Percentiles rank a stretch among this genome's conserved stretches.
These are phyloP conservation scores for Taiozyma sp. DNA, from an alignment of 1,139 yeast genomes.

Conservation along the genomic window DNA sequence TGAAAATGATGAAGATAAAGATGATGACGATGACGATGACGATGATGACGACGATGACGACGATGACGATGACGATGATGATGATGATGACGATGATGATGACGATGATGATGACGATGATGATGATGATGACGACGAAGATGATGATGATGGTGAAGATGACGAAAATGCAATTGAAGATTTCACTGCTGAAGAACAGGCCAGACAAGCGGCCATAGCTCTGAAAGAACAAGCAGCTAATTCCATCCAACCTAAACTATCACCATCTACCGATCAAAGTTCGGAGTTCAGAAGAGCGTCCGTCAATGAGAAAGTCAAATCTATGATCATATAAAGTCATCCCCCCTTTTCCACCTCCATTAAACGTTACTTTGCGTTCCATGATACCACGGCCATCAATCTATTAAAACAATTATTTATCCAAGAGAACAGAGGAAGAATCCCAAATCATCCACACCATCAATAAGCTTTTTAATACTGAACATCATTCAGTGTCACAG, in stretches of 20 bases:
- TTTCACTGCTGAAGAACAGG: not conserved
- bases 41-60: slow-evolving; percentile 29
- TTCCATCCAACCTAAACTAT: not conserved
- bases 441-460: not conserved
- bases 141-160: slow-evolving; percentile 19
- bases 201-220: not conserved
- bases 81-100: slow-evolving; percentile 26
- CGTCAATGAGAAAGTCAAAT: not conserved
- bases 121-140: slow-evolving; percentile 35
- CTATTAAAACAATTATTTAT: not conserved
- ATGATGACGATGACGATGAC: slow-evolving; percentile 26
- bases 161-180: slow-evolving; percentile 32
- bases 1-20: slow-evolving; percentile 25
- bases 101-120: slow-evolving; percentile 38
- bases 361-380: not conserved
- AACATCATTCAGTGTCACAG: not conserved
- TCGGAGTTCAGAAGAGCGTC: not conserved
- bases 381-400: not conserved
- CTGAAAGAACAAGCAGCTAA: not conserved
- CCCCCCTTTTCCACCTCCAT: not conserved
- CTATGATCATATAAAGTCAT: not conserved
- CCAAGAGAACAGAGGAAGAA: not conserved
- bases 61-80: slow-evolving; percentile 28
- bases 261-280: not conserved
- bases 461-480: not conserved